Evolutionary conservation across 495 filamentous ascomycete species (phyloP), one percentile per base, ranked within the genome.

Genomic region (Neurospora sp.): DNA sequence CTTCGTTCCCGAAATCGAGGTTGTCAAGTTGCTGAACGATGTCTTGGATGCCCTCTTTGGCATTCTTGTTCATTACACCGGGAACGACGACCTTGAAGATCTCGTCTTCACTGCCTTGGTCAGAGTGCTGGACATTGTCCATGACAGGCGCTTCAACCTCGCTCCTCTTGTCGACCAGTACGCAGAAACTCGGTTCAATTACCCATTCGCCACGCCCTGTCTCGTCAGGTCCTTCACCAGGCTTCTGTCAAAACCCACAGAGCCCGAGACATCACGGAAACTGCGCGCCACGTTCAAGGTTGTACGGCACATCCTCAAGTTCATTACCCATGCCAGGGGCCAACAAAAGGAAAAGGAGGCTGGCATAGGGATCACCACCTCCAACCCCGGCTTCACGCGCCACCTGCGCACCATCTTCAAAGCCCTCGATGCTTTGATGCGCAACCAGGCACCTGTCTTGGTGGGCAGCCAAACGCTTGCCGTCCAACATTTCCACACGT

Each of bases 1-100:
- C 9, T 99, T 98, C 77, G 96, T 99, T 10, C 91, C 96, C 0
- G 96, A 99, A 79, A 97, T 98, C 69, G 96, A 99, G 82, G 92
- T 98, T 37, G 96, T 98, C 72, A 99, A 98, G 82, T 87, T 97
- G 69, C 83, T 98, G 9, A 89, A 87, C 73, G 91, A 97, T 77
- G 94, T 99, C 16, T 91, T 99, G 76, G 93, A 97, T 79, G 90
- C 94, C 9, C 87, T 98, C 14, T 99, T 99, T 77, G 90, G 92
- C 9, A 94, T 98, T 42, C 81, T 98, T 38, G 91, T 96, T 12
- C 93, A 96, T 75, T 90, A 97, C 78, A 88, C 93, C 12, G 93
- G 93, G 4, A 93, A 94, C 71, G 93, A 96, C 72, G 94, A 97
- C 74, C 91, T 93, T 71, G 96, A 98, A 74, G 94, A 99, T 80